These are phyloP conservation scores for Anethum foeniculum DNA, from an alignment of 140 eudicot species.

Conservation along the genomic window DNA sequence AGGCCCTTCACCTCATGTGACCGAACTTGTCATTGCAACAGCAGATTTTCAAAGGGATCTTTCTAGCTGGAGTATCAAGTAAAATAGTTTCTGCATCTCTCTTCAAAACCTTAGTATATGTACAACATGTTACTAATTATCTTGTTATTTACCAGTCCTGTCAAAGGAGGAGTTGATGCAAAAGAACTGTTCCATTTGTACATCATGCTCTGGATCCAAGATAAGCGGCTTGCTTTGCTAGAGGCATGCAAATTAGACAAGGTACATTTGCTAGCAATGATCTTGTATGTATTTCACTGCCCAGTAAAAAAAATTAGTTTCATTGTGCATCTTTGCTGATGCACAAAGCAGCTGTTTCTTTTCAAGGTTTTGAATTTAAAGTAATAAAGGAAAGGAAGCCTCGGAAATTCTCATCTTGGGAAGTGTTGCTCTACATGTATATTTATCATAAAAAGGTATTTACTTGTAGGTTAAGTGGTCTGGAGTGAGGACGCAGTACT, in stretches of 20 bases:
- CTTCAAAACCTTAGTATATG: constrained; percentile 6
- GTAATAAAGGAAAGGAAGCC: background rate
- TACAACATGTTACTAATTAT: background rate
- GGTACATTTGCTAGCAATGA: constrained; percentile 29
- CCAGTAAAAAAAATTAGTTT: background rate
- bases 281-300: background rate
- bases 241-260: constrained; percentile 74
- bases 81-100: background rate
- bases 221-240: constrained; percentile 64
- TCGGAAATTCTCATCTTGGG: background rate
- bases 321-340: background rate
- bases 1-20: constrained; percentile 65
- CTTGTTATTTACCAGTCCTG: constrained; percentile 36
- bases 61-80: constrained; percentile 72
- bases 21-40: constrained; percentile 76
- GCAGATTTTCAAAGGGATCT: constrained; percentile 83
- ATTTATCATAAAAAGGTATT: background rate
- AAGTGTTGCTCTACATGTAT: background rate
- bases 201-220: constrained; percentile 76
- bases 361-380: background rate
- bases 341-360: background rate
- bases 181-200: constrained; percentile 78
- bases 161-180: constrained; percentile 86
- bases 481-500: constrained; percentile 65
- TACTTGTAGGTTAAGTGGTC: constrained; percentile 56